Percentiles rank a stretch among this genome's conserved stretches.
Conservation (phyloP, 495 filamentous ascomycete genomes). For the Hypoxylon lenormandii region DNA sequence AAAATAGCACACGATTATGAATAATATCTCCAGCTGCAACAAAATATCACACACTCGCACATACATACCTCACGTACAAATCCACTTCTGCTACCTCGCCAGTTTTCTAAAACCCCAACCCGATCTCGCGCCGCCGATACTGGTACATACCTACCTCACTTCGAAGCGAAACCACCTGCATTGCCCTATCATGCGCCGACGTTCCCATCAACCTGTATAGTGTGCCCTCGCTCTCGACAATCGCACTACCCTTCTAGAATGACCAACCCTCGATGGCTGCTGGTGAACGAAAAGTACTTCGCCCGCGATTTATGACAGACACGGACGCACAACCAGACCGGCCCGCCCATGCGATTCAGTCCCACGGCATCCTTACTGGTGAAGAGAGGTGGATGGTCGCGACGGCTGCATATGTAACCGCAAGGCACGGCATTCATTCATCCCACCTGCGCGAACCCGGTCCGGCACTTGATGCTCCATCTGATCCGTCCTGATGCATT, state of each 20-base stretch:
- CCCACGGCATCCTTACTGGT: conserved; percentile 28
- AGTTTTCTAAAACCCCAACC: no score
- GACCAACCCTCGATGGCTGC: conserved; percentile 45
- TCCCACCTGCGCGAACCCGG: conserved; percentile 36
- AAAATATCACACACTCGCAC: conserved; percentile 18
- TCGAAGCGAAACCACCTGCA: background rate
- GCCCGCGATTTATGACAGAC: conserved; percentile 43
- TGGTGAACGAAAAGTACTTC: conserved; percentile 36
- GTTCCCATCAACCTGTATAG: conserved; percentile 30
- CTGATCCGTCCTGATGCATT: conserved; percentile 40
- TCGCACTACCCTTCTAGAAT: conserved; percentile 41
- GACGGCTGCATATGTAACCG: conserved; percentile 33
- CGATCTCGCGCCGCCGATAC: no score
- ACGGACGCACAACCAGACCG: background rate
- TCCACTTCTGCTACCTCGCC: no score
- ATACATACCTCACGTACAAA: background rate
- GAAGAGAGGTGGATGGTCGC: conserved; percentile 40
- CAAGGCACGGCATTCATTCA: conserved; percentile 28
- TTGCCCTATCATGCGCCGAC: conserved; percentile 44
- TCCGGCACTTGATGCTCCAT: conserved; percentile 44
- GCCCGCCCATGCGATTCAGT: conserved; percentile 21
- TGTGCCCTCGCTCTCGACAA: conserved; percentile 11
- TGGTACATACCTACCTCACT: no score
- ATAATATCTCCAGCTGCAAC: conserved; percentile 38
- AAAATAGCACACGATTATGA: conserved; percentile 36